Conservation (phyloP, 2,329 filamentous ascomycete species). For the Aspergillus udagawae region DNA sequence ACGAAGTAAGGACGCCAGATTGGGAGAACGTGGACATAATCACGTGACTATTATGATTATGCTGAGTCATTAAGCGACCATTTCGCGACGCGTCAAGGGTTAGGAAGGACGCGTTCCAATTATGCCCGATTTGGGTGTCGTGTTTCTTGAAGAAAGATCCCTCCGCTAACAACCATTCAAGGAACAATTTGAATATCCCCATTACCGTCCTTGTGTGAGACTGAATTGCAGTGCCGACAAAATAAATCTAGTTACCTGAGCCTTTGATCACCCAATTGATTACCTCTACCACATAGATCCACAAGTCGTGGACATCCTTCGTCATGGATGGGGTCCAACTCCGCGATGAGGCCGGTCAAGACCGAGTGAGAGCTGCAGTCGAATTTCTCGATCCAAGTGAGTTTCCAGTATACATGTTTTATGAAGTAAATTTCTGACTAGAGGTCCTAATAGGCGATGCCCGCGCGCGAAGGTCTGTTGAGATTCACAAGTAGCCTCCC, state of each 20-base stretch:
- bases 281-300: conserved; percentile 8
- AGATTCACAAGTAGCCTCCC: not conserved
- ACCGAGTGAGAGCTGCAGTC: conserved; percentile 80
- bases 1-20: not conserved
- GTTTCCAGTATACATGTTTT: conserved; percentile 26
- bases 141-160: conserved; percentile 19
- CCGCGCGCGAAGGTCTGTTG: conserved; percentile 50
- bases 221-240: not conserved
- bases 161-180: conserved; percentile 18
- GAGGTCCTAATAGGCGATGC: conserved; percentile 48
- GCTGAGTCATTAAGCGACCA: conserved; percentile 17
- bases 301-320: conserved; percentile 13
- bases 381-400: conserved; percentile 93
- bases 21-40: not conserved
- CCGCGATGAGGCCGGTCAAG: conserved; percentile 76
- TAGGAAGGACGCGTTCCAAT: conserved; percentile 29
- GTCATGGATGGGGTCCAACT: conserved; percentile 70
- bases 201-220: not conserved
- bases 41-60: not conserved
- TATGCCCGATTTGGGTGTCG: conserved; percentile 30
- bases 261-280: not conserved
- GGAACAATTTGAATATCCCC: not conserved
- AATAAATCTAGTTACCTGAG: not conserved
- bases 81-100: conserved; percentile 7
- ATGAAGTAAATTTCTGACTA: conserved; percentile 12